These are phyloP conservation scores for Glutinoglossum americanum DNA, from an alignment of 495 filamentous ascomycete species.

Conservation along the genomic window DNA sequence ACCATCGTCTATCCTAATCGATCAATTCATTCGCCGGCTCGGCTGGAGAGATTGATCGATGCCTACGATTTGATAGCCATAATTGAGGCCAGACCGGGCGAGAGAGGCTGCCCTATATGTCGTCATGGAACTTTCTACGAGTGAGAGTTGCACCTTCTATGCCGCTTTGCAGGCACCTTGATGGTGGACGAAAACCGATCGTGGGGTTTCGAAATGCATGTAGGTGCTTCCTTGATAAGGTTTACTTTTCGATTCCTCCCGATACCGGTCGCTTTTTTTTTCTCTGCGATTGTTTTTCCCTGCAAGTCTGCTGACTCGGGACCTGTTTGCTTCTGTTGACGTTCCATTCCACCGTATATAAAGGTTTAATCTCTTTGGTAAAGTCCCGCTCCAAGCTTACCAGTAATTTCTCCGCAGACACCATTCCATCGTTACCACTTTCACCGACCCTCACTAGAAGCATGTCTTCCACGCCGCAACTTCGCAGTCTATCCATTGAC, in stretches of 20 bases:
- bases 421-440: neutral
- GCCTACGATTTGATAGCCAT: neutral
- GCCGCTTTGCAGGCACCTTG: neutral
- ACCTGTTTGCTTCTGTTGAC: neutral
- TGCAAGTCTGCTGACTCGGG: neutral
- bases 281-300: neutral
- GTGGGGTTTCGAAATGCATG: neutral
- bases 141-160: neutral
- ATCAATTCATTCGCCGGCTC: neutral
- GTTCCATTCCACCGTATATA: neutral
- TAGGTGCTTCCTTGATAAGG: neutral
- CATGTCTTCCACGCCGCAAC: conserved; percentile 32
- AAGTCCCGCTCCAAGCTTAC: neutral
- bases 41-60: neutral
- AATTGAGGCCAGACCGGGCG: neutral
- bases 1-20: neutral
- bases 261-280: neutral
- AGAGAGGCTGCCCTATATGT: neutral
- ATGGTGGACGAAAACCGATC: neutral
- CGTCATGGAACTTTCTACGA: neutral
- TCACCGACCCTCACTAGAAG: neutral
- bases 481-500: conserved; percentile 46
- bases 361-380: neutral
- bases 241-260: neutral
- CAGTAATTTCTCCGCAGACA: neutral